Evolutionary conservation across 768 basidiomycete genomes (phyloP).

Genomic region (Pleurotus platypus): DNA sequence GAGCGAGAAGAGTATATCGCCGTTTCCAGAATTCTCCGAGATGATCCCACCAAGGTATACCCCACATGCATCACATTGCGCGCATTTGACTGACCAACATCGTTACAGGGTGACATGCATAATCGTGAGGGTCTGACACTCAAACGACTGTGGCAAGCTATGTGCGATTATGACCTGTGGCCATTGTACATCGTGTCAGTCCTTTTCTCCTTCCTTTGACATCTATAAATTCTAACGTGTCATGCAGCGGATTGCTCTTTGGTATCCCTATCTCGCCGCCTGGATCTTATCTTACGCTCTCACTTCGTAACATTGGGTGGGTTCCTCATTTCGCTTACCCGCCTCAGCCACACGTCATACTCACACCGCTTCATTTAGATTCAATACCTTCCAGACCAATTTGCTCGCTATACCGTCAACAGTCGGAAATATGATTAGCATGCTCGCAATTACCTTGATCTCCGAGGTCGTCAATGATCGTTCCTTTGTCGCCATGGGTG

Average conservation of each 20-base stretch:
- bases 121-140: conserved; percentile 58
- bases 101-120: conserved; percentile 57
- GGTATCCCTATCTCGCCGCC: conserved; percentile 47
- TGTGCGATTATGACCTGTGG: conserved; percentile 65
- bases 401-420: conserved; percentile 56
- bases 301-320: conserved; percentile 51
- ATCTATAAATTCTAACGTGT: not conserved
- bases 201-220: not conserved
- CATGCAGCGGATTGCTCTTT: conserved; percentile 45
- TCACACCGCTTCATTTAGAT: conserved; percentile 28
- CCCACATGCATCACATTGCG: not conserved
- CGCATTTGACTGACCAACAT: not conserved
- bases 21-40: conserved; percentile 56
- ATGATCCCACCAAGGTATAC: conserved; percentile 55
- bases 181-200: conserved; percentile 55
- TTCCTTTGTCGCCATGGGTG: conserved; percentile 47
- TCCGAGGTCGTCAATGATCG: conserved; percentile 54
- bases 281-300: conserved; percentile 53
- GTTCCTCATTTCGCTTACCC: conserved; percentile 2
- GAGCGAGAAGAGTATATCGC: conserved; percentile 60
- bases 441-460: conserved; percentile 44
- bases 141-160: conserved; percentile 46
- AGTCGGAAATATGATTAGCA: conserved; percentile 47
- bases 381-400: conserved; percentile 57
- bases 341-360: not conserved